Evolutionary conservation across 495 filamentous ascomycete genomes (phyloP).

Genomic region (Neurospora sp.): DNA sequence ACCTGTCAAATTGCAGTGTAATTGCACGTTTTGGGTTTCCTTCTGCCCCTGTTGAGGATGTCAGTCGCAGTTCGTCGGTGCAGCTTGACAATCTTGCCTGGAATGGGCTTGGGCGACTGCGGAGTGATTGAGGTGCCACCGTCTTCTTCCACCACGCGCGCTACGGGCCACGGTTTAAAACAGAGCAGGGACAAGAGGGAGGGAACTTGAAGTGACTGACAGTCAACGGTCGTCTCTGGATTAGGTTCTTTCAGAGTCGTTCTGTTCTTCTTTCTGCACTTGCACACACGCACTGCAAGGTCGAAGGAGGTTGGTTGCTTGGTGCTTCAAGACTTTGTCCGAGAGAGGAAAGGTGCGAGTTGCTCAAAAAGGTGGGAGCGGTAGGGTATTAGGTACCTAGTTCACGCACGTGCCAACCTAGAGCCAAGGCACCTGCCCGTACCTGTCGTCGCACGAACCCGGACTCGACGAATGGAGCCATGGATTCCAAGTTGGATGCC

Average conservation of each 20-base stretch:
- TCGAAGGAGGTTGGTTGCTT: neutral
- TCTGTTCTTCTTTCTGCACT: neutral
- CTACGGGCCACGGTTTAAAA: conserved; percentile 23
- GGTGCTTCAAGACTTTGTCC: neutral
- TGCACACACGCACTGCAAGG: neutral
- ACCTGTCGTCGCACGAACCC: neutral
- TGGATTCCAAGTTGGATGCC: neutral
- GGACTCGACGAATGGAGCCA: neutral
- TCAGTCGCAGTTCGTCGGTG: conserved; percentile 1
- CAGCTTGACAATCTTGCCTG: conserved; percentile 23
- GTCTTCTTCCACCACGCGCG: conserved; percentile 18
- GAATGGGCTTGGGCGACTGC: conserved; percentile 48
- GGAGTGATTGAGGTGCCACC: conserved; percentile 45
- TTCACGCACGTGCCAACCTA: neutral
- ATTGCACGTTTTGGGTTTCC: neutral
- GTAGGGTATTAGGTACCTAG: neutral
- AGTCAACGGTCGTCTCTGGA: neutral
- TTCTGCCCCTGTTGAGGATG: neutral
- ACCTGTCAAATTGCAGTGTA: neutral
- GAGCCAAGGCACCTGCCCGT: neutral
- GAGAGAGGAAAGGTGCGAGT: neutral
- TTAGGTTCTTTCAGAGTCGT: neutral
- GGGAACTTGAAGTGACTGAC: neutral
- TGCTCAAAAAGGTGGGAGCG: neutral
- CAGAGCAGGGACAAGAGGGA: neutral